Evolutionary conservation across 352 stramenopile species (phyloP).

Genomic region (Phytophthora ramorum): DNA sequence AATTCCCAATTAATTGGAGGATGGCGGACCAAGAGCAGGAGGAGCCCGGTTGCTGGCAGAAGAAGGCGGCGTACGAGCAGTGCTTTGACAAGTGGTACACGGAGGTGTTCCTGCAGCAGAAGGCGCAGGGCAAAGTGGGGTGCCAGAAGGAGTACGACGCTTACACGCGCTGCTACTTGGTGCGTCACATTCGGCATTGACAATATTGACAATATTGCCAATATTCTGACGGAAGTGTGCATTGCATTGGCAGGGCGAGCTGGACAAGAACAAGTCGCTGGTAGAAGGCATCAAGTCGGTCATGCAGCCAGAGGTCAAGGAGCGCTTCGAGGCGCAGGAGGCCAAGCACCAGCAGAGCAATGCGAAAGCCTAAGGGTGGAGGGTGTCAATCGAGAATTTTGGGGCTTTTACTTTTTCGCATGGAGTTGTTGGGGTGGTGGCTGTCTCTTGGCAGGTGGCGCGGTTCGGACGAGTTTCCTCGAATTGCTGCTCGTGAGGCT

Average conservation of each 20-base stretch:
- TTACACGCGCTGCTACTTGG: constrained; percentile 78
- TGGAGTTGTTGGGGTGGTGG: not conserved
- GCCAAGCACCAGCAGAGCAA: constrained; percentile 25
- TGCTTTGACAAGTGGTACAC: constrained; percentile 92
- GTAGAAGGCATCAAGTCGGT: constrained; percentile 72
- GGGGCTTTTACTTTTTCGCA: not conserved
- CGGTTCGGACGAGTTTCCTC: not conserved
- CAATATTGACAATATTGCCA: not conserved
- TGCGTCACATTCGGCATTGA: constrained; percentile 22
- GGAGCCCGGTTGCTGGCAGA: constrained; percentile 70
- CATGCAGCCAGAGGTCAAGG: constrained; percentile 64
- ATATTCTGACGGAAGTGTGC: not conserved
- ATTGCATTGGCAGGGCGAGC: constrained; percentile 50
- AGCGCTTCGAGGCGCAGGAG: constrained; percentile 58
- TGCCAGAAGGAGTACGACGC: constrained; percentile 85
- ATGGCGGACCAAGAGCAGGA: constrained; percentile 44
- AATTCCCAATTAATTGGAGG: not conserved
- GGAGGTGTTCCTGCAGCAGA: constrained; percentile 84
- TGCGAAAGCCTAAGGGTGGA: not conserved
- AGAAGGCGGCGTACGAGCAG: constrained; percentile 80
- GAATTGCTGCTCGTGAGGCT: not conserved
- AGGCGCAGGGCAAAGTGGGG: constrained; percentile 70
- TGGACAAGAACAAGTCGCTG: constrained; percentile 64
- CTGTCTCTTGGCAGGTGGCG: too few relatives aligned
- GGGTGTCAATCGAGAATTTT: not conserved